Evolutionary conservation across 1,139 yeast genomes (phyloP).

Genomic region (Keqinozyma sinolaborantium): DNA sequence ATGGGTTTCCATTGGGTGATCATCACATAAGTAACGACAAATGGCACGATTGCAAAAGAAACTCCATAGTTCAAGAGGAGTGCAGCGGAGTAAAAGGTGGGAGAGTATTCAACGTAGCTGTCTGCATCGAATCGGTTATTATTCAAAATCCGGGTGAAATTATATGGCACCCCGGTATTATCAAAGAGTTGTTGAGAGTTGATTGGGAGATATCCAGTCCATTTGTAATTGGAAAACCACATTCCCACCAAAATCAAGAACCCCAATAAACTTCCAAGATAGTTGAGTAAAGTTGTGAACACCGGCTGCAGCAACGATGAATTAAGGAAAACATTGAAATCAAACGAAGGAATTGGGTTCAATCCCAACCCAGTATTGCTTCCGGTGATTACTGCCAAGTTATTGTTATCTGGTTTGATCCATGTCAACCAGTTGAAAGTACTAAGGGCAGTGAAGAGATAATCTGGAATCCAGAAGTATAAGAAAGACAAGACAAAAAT

Average conservation of each 20-base stretch:
- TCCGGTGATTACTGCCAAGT: slow-evolving; percentile 58
- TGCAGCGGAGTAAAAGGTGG: slow-evolving; percentile 40
- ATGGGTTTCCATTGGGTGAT: slow-evolving; percentile 22
- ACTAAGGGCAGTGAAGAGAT: slow-evolving; percentile 28
- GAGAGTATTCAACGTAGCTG: slow-evolving; percentile 45
- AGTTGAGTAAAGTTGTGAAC: slow-evolving; percentile 38
- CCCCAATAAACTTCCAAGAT: slow-evolving; percentile 41
- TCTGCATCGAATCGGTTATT: slow-evolving; percentile 32
- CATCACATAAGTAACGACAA: slow-evolving; percentile 45
- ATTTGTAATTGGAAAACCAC: slow-evolving; percentile 47
- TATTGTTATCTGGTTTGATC: slow-evolving; percentile 28
- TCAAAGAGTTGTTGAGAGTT: slow-evolving; percentile 42
- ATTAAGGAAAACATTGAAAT: slow-evolving; percentile 37
- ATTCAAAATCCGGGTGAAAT: slow-evolving; percentile 39
- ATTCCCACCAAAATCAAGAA: slow-evolving; percentile 41
- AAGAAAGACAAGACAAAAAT: slow-evolving; percentile 20
- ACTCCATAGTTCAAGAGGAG: slow-evolving; percentile 51
- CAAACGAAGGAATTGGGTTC: slow-evolving; percentile 56
- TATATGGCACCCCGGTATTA: slow-evolving; percentile 43
- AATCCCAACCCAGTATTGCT: slow-evolving; percentile 49
- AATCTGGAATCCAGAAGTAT: slow-evolving; percentile 35
- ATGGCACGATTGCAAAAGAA: slow-evolving; percentile 57
- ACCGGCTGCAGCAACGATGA: slow-evolving; percentile 41
- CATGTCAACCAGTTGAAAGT: slow-evolving; percentile 37
- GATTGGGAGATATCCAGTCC: slow-evolving; percentile 55